A percentile compares a stretch with the other conserved stretches of the same genome.
Conservation (phyloP, 441 rosid genomes). For the Adansonia gregorii region DNA sequence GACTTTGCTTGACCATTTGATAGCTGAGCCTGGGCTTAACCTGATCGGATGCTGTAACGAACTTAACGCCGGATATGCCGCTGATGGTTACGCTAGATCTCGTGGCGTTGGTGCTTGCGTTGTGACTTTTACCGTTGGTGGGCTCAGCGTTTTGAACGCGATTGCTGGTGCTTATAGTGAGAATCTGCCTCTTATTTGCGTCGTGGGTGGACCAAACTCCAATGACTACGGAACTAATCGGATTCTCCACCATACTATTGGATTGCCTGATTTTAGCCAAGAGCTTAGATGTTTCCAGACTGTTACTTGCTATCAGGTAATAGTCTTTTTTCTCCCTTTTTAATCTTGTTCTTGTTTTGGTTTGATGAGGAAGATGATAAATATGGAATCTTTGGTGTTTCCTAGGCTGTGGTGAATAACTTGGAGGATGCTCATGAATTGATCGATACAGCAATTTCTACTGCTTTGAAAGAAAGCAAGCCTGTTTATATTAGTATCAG, state of each 20-base stretch:
- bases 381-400: slow-evolving; percentile 12
- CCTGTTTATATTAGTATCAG: slow-evolving; percentile 83
- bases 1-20: slow-evolving; percentile 43
- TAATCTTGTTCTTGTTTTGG: not conserved
- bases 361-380: slow-evolving; percentile 17
- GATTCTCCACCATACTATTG: slow-evolving; percentile 35
- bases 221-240: slow-evolving; percentile 28
- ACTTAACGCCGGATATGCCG: slow-evolving; percentile 37
- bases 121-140: slow-evolving; percentile 34
- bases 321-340: not conserved
- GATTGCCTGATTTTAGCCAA: slow-evolving; percentile 34
- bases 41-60: slow-evolving; percentile 50
- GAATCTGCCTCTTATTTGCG: slow-evolving; percentile 35
- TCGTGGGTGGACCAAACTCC: slow-evolving; percentile 32
- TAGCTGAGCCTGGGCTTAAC: slow-evolving; percentile 36
- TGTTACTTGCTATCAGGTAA: slow-evolving; percentile 34
- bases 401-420: slow-evolving; percentile 74
- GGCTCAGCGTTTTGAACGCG: slow-evolving; percentile 34
- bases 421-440: slow-evolving; percentile 81
- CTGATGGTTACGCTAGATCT: slow-evolving; percentile 34
- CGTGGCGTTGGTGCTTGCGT: slow-evolving; percentile 34
- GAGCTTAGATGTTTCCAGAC: slow-evolving; percentile 35
- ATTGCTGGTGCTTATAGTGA: slow-evolving; percentile 34
- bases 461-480: slow-evolving; percentile 82
- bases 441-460: slow-evolving; percentile 81